Percentiles rank a stretch among this genome's conserved stretches.
These are phyloP conservation scores for Xylaria palmicola DNA, from an alignment of 495 filamentous ascomycete genomes.

Conservation along the genomic window DNA sequence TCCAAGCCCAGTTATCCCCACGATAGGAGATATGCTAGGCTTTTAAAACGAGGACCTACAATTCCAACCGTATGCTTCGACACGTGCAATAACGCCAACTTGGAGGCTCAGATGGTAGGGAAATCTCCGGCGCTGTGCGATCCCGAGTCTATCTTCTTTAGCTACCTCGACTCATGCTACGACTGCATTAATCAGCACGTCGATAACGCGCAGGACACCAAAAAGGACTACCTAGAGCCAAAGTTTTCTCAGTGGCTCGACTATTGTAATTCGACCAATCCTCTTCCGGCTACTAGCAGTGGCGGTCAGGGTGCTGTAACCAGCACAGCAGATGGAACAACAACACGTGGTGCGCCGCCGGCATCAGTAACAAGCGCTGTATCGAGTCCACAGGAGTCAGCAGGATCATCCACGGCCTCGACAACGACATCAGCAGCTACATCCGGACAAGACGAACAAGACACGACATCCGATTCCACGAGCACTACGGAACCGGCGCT, in stretches of 20 bases:
- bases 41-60: conserved; percentile 37
- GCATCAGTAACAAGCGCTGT: background rate
- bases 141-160: conserved; percentile 39
- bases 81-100: conserved; percentile 50
- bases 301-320: conserved; percentile 19
- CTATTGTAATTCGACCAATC: conserved; percentile 30
- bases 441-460: background rate
- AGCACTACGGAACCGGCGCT: background rate
- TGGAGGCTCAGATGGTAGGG: conserved; percentile 49
- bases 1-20: background rate
- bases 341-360: conserved; percentile 19
- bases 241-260: conserved; percentile 29
- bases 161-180: conserved; percentile 38
- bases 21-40: conserved; percentile 3
- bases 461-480: too few relatives aligned
- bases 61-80: conserved; percentile 51
- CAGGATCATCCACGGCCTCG: background rate
- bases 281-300: conserved; percentile 9
- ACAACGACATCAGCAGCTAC: background rate
- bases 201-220: conserved; percentile 16
- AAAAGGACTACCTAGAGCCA: conserved; percentile 24
- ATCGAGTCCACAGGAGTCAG: background rate
- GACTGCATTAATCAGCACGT: conserved; percentile 29
- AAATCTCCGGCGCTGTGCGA: conserved; percentile 49
- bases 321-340: conserved; percentile 15